phyloP scores from a whole-genome alignment of 495 filamentous ascomycete species.

The Saxispiralis lemnorum region DNA sequence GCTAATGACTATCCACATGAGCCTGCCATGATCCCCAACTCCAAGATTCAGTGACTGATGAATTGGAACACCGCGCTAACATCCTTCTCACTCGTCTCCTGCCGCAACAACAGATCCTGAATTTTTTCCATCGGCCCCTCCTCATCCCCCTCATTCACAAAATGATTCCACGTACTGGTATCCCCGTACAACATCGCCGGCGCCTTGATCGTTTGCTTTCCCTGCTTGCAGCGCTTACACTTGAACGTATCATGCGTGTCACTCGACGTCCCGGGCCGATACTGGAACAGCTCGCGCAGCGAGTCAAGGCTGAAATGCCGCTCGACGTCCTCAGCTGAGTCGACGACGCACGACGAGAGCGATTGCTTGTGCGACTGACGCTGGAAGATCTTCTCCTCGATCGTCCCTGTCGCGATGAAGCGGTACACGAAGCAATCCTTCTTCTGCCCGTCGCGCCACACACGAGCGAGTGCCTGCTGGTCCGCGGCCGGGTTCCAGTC shows the following conservation, averaged over 20 bases:
- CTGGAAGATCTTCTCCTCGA: constrained; percentile 99
- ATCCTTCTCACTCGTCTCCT: constrained; percentile 61
- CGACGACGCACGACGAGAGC: constrained; percentile 90
- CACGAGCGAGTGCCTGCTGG: constrained; percentile 89
- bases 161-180: constrained; percentile 97
- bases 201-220: constrained; percentile 70
- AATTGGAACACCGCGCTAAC: constrained; percentile 96
- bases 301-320: constrained; percentile 84
- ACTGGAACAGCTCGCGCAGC: constrained; percentile 83
- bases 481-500: constrained; percentile 99
- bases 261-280: constrained; percentile 61
- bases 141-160: constrained; percentile 58
- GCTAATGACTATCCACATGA: not conserved
- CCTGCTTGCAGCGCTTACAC: constrained; percentile 83
- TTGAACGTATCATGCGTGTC: constrained; percentile 99
- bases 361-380: constrained; percentile 96
- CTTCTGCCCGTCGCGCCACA: constrained; percentile 97
- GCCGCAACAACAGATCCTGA: constrained; percentile 78
- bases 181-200: constrained; percentile 93
- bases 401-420: constrained; percentile 93
- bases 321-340: constrained; percentile 91
- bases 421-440: constrained; percentile 99
- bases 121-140: constrained; percentile 54
- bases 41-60: constrained; percentile 61
- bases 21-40: not conserved